Evolutionary conservation across 305 asterid genomes (phyloP).

Genomic region (Fraxinus ornus): DNA sequence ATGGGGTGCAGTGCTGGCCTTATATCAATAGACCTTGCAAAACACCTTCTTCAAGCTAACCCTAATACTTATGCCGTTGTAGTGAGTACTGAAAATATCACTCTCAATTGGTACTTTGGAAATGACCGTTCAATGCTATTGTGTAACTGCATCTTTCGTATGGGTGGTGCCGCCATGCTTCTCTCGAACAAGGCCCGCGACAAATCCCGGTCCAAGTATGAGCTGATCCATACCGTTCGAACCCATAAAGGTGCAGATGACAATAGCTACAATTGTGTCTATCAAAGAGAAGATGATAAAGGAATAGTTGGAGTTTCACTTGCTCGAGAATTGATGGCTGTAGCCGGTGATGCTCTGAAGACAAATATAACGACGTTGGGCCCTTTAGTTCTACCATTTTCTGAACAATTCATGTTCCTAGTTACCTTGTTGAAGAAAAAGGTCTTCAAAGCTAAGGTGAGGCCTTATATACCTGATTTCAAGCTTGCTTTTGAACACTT

Average conservation of each 20-base stretch:
- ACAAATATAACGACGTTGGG: background rate
- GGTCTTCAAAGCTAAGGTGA: conserved; percentile 7
- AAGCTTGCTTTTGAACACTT: conserved; percentile 15
- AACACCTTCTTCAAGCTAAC: conserved; percentile 7
- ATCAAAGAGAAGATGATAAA: conserved; percentile 6
- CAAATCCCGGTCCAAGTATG: background rate
- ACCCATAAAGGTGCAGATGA: conserved; percentile 16
- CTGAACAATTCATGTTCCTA: conserved; percentile 13
- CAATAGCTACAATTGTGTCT: conserved; percentile 15
- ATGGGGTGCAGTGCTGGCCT: conserved; percentile 16
- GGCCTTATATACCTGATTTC: conserved; percentile 17
- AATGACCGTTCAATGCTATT: conserved; percentile 5
- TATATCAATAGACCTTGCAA: conserved; percentile 3
- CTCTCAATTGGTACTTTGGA: conserved; percentile 11
- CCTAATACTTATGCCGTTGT: conserved; percentile 8
- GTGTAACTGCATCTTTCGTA: conserved; percentile 15
- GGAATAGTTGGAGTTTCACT: conserved; percentile 10
- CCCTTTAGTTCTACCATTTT: conserved; percentile 10
- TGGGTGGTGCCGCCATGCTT: conserved; percentile 16
- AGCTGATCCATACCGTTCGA: conserved; percentile 2
- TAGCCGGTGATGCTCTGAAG: conserved; percentile 12
- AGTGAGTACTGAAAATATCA: conserved; percentile 3
- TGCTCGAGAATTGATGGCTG: conserved; percentile 13
- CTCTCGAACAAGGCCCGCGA: background rate
- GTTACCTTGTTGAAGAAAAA: conserved; percentile 3